Percentiles rank a stretch among this genome's conserved stretches.
phyloP scores from a whole-genome alignment of 345 rosid species.

The Populus tremula region DNA sequence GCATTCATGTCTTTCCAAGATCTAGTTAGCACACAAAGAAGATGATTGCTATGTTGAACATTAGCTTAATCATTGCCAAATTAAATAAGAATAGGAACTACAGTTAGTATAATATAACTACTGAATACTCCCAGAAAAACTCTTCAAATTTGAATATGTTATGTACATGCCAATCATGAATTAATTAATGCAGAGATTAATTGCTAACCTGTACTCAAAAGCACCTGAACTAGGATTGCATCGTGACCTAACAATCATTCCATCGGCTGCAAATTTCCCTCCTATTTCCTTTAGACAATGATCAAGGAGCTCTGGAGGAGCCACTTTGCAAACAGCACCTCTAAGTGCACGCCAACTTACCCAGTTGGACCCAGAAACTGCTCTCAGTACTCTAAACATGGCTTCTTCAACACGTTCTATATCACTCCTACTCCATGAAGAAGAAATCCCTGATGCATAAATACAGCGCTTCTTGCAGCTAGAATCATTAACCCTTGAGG shows the following conservation, averaged over 20 bases:
- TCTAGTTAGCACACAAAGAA: not conserved
- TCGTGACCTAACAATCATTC: constrained; percentile 42
- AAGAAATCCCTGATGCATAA: constrained; percentile 12
- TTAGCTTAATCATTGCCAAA: not conserved
- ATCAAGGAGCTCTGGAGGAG: constrained; percentile 52
- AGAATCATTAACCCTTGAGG: constrained; percentile 28
- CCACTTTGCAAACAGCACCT: constrained; percentile 57
- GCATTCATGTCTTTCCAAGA: not conserved
- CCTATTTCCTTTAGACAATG: constrained; percentile 52
- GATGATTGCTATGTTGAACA: not conserved
- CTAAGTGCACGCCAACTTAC: constrained; percentile 58
- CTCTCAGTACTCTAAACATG: constrained; percentile 55
- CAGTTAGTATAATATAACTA: not conserved
- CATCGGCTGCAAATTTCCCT: constrained; percentile 44
- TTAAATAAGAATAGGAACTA: not conserved
- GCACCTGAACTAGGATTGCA: constrained; percentile 48
- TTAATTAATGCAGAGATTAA: not conserved
- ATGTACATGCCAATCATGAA: not conserved
- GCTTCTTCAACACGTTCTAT: constrained; percentile 53
- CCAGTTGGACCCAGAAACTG: constrained; percentile 61
- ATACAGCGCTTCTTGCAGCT: constrained; percentile 22
- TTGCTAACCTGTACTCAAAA: constrained; percentile 54
- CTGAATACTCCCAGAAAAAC: not conserved
- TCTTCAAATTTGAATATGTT: not conserved
- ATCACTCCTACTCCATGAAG: constrained; percentile 45